Evolutionary conservation across 345 rosid genomes (phyloP).

Genomic region (Gossypium rotundifolium): DNA sequence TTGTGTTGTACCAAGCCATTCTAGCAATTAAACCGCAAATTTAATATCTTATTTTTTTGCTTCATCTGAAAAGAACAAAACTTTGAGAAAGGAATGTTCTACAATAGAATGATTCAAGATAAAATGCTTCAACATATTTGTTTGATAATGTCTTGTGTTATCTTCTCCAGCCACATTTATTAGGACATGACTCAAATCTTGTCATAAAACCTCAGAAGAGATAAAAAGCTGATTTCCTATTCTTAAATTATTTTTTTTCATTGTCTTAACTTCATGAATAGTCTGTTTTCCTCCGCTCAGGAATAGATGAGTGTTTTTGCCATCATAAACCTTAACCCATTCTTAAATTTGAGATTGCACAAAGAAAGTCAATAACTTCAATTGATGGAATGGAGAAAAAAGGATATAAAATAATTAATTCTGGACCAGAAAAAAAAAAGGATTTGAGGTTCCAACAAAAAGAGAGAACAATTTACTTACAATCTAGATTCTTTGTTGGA

Average conservation of each 20-base stretch:
- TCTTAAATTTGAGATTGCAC: not conserved
- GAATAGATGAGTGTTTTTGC: not conserved
- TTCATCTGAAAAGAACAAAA: not conserved
- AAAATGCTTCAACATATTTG: not conserved
- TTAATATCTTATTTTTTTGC: not conserved
- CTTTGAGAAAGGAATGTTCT: not conserved
- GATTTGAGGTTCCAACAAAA: too few relatives aligned
- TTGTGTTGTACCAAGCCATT: not conserved
- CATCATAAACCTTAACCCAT: not conserved
- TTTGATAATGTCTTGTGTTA: not conserved
- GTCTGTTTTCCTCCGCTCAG: not conserved
- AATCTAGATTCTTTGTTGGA: not conserved
- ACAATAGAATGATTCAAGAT: not conserved
- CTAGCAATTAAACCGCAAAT: not conserved
- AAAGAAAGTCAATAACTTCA: not conserved
- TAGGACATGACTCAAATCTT: not conserved
- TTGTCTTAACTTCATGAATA: not conserved
- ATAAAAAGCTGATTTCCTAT: not conserved
- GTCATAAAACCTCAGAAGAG: not conserved
- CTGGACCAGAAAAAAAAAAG: not conserved
- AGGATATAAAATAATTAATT: not conserved
- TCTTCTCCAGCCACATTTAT: not conserved
- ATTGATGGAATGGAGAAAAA: not conserved
- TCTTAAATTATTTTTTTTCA: not conserved
- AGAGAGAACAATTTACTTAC: not conserved